These are phyloP conservation scores for Rhodotorula diobovata DNA, from an alignment of 768 basidiomycete genomes.

Conservation along the genomic window DNA sequence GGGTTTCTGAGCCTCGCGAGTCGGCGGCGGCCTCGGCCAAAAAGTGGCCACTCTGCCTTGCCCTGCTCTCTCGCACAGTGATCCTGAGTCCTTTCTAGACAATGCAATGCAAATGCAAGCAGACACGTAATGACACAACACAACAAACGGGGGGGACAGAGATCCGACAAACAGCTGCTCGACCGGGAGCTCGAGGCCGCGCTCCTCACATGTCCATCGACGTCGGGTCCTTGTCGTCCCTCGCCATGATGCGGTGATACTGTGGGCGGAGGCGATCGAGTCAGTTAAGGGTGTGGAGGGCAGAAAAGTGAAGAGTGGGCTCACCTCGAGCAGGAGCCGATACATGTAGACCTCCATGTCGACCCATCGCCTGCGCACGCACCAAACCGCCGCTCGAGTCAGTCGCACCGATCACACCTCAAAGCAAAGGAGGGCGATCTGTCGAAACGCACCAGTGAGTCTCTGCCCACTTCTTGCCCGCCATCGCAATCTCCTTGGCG, in stretches of 20 bases:
- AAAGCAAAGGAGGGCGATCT: not conserved
- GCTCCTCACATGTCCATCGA: slow-evolving; percentile 28
- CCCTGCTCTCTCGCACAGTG: no score
- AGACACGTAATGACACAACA: not conserved
- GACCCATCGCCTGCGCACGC: slow-evolving; percentile 46
- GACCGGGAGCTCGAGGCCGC: not conserved
- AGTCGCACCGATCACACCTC: no score
- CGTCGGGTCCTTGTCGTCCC: slow-evolving; percentile 33
- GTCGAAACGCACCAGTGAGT: slow-evolving; percentile 30
- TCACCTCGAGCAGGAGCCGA: slow-evolving; percentile 46
- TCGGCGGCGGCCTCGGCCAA: not conserved
- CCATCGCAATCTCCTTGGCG: slow-evolving; percentile 46
- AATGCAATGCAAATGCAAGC: not conserved
- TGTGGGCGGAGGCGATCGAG: not conserved
- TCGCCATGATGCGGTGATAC: slow-evolving; percentile 37
- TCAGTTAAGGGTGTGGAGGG: not conserved
- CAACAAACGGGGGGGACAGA: not conserved
- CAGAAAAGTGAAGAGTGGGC: not conserved
- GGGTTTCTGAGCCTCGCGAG: not conserved
- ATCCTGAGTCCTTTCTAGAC: no score
- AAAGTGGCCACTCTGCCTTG: no score
- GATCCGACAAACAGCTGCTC: not conserved
- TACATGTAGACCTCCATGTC: slow-evolving; percentile 50
- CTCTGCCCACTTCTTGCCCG: slow-evolving; percentile 46
- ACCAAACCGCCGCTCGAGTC: no score